Percentiles rank a stretch among this genome's conserved stretches.
Conservation (phyloP, 75 land plant genomes). For the Sequoiadendron giganteum region DNA sequence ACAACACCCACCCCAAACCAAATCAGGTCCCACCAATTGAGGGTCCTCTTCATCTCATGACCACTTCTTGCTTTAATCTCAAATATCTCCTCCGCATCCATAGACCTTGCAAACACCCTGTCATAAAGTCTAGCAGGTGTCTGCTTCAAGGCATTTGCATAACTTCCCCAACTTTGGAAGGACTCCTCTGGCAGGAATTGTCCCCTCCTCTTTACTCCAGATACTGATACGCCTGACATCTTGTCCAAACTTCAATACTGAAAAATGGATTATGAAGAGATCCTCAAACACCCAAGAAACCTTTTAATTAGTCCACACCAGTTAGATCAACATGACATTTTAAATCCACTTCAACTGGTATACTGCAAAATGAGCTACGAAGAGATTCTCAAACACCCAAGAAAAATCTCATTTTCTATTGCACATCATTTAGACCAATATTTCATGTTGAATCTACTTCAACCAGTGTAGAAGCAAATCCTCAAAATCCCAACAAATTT, state of each 20-base stretch:
- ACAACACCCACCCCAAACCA: slow-evolving; percentile 90
- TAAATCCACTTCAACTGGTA: background rate
- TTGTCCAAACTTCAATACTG: background rate
- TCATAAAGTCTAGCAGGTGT: slow-evolving; percentile 43
- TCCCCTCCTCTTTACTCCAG: background rate
- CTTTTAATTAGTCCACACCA: background rate
- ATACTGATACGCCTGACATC: background rate
- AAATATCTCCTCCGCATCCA: slow-evolving; percentile 40
- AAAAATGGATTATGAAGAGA: background rate
- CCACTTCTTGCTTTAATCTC: slow-evolving; percentile 52
- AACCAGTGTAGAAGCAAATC: too few relatives aligned
- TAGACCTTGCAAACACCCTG: slow-evolving; percentile 49
- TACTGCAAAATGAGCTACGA: background rate
- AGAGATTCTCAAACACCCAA: background rate
- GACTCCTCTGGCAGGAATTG: slow-evolving; percentile 82
- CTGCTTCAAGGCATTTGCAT: slow-evolving; percentile 43
- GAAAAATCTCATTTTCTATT: background rate
- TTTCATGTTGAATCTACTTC: background rate
- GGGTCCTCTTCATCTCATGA: slow-evolving; percentile 64
- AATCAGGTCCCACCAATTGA: slow-evolving; percentile 87
- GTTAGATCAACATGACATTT: background rate
- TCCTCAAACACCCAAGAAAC: background rate
- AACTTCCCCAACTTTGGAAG: slow-evolving; percentile 64
- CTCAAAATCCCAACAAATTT: too few relatives aligned
- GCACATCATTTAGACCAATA: background rate